phyloP scores from a whole-genome alignment of 1,284 basidiomycete genomes.

The Takashimella koratensis region DNA sequence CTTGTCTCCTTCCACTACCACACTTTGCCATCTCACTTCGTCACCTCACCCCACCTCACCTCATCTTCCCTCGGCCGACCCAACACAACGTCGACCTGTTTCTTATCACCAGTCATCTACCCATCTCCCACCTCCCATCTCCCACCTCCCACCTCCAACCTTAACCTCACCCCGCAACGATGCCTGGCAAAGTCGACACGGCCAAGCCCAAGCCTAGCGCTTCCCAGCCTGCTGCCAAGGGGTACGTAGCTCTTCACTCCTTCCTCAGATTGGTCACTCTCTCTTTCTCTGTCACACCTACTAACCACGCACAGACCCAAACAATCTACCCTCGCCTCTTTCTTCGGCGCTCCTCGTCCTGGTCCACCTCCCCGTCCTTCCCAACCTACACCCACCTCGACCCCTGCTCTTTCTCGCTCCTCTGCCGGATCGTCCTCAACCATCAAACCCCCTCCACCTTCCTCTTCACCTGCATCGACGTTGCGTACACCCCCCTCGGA shows the following conservation, averaged over 20 bases:
- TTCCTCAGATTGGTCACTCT: not conserved
- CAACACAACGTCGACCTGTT: too few species aligned
- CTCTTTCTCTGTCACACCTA: not conserved
- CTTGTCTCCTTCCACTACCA: too few species aligned
- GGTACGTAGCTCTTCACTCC: not conserved
- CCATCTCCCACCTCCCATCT: too few species aligned
- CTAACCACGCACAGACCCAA: constrained; percentile 19
- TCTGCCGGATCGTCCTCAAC: constrained; percentile 5
- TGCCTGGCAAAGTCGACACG: not conserved
- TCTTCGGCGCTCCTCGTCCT: constrained; percentile 46
- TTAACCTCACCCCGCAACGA: not conserved
- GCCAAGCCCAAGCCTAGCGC: not conserved
- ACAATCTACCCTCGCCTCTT: constrained; percentile 49
- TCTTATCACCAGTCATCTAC: too few species aligned
- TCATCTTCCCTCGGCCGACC: too few species aligned
- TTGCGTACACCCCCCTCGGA: constrained; percentile 32
- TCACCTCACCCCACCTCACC: too few species aligned
- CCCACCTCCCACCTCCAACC: not conserved
- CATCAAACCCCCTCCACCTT: constrained; percentile 19
- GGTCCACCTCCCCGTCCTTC: constrained; percentile 16
- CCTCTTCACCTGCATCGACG: constrained; percentile 16
- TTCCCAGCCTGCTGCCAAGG: not conserved
- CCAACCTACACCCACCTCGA: constrained; percentile 5
- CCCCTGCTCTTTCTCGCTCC: not conserved
- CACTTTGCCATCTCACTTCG: too few species aligned